phyloP scores from a whole-genome alignment of 2,329 filamentous ascomycete genomes.

The Chaetomium globosum region DNA sequence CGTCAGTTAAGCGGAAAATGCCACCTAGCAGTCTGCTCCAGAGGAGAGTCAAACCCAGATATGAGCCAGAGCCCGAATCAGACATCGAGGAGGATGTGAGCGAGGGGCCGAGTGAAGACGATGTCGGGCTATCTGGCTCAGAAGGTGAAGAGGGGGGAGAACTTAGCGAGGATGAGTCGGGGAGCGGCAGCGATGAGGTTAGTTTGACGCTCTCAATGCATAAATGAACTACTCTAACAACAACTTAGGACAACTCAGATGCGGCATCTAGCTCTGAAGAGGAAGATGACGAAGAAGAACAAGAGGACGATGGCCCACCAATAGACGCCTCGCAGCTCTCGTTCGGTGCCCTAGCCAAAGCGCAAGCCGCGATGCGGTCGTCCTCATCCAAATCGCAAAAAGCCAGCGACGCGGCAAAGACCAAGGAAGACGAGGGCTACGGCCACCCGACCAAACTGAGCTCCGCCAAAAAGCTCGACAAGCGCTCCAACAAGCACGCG shows the following conservation, averaged over 20 bases:
- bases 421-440: slow-evolving; percentile 43
- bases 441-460: slow-evolving; percentile 35
- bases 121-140: slow-evolving; percentile 25
- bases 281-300: slow-evolving; percentile 30
- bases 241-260: slow-evolving; percentile 14
- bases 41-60: slow-evolving; percentile 34
- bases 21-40: slow-evolving; percentile 30
- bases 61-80: slow-evolving; percentile 37
- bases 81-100: slow-evolving; percentile 30
- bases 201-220: background rate
- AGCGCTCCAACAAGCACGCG: slow-evolving; percentile 76
- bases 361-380: slow-evolving; percentile 67
- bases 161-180: slow-evolving; percentile 26
- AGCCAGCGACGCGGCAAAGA: background rate
- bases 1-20: slow-evolving; percentile 33
- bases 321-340: slow-evolving; percentile 66
- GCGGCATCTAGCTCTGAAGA: slow-evolving; percentile 13
- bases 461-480: slow-evolving; percentile 44
- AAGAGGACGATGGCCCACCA: slow-evolving; percentile 39
- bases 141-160: slow-evolving; percentile 25
- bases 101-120: slow-evolving; percentile 38
- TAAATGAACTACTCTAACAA: background rate
- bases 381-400: slow-evolving; percentile 45
- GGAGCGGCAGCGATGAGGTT: slow-evolving; percentile 24
- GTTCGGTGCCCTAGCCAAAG: slow-evolving; percentile 87